Evolutionary conservation across 441 rosid species (phyloP).

Genomic region (Jatropha multifida): DNA sequence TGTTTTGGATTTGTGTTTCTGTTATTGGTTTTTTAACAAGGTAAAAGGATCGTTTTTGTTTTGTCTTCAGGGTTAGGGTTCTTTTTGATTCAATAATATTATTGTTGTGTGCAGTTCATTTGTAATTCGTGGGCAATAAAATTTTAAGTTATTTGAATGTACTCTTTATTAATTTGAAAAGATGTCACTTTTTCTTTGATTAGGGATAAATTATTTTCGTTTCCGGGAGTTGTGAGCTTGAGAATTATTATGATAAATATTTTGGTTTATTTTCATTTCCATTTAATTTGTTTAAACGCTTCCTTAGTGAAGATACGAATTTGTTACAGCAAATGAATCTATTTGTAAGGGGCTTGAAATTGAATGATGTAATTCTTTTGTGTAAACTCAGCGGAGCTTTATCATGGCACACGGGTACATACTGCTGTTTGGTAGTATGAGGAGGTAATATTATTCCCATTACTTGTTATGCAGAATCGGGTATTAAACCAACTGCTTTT

Average conservation of each 20-base stretch:
- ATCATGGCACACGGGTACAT: neutral
- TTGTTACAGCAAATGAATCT: too few relatives aligned
- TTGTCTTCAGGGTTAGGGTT: conserved; percentile 9
- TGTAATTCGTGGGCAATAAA: neutral
- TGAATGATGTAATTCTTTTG: neutral
- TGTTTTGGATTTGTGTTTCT: neutral
- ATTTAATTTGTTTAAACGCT: neutral
- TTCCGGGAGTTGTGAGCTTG: neutral
- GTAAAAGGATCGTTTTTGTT: neutral
- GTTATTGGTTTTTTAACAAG: neutral
- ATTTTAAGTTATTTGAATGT: neutral
- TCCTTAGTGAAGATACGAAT: neutral
- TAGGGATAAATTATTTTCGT: neutral
- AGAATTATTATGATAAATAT: neutral
- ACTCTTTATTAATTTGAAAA: neutral
- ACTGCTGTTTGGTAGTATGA: neutral
- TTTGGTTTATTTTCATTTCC: neutral
- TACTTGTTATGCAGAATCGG: conserved; percentile 41
- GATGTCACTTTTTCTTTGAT: neutral
- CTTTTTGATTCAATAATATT: neutral
- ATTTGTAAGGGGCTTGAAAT: too few relatives aligned
- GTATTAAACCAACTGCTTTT: conserved; percentile 17
- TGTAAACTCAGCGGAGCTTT: neutral
- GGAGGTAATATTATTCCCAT: conserved; percentile 31
- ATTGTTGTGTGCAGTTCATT: neutral